Percentiles rank a stretch among this genome's conserved stretches.
phyloP scores from a whole-genome alignment of 148 eudicot species.

The Nepenthes mirabilis region DNA sequence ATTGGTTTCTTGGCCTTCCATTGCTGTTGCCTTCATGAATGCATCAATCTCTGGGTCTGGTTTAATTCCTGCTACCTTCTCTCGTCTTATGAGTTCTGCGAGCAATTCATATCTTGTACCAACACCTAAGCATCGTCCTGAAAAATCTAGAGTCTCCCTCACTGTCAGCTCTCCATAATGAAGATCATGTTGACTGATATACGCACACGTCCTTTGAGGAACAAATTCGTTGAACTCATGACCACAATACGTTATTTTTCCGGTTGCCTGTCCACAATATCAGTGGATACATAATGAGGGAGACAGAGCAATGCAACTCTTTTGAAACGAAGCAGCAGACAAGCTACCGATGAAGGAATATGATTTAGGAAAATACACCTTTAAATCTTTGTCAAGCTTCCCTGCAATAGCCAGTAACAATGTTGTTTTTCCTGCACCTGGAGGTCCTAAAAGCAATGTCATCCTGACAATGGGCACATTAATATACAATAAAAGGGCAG shows the following conservation, averaged over 20 bases:
- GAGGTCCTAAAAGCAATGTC: constrained; percentile 76
- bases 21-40: constrained; percentile 57
- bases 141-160: constrained; percentile 70
- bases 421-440: constrained; percentile 74
- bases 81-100: constrained; percentile 43
- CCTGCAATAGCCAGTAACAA: constrained; percentile 51
- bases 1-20: constrained; percentile 52
- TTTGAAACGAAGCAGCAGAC: not conserved
- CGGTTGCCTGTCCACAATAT: constrained; percentile 21
- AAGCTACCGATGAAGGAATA: not conserved
- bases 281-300: not conserved
- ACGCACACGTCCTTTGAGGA: constrained; percentile 73
- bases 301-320: not conserved
- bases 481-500: not conserved
- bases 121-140: constrained; percentile 69
- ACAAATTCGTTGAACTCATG: constrained; percentile 67
- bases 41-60: constrained; percentile 78
- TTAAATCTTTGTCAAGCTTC: constrained; percentile 40
- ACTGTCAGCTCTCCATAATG: constrained; percentile 85
- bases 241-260: constrained; percentile 69
- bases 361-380: constrained; percentile 11
- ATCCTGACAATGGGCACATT: constrained; percentile 25
- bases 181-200: constrained; percentile 69
- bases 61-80: constrained; percentile 53
- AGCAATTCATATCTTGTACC: constrained; percentile 56